Percentiles rank a stretch among this genome's conserved stretches.
Conservation (phyloP, 169 alveolate species). For the Plasmodium gallinaceum region DNA sequence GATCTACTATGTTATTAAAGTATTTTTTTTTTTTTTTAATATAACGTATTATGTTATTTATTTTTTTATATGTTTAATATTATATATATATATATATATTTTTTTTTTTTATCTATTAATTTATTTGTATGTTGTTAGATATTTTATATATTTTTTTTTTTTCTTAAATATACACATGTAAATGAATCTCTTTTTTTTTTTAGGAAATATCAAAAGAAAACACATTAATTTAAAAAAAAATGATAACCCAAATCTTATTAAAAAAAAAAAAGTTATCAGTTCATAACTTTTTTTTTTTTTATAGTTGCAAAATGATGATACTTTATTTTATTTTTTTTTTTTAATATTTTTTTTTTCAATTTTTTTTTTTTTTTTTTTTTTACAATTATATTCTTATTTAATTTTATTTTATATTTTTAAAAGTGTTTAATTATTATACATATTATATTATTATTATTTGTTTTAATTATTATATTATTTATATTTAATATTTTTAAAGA, state of each 20-base stretch:
- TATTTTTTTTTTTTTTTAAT: too few species aligned
- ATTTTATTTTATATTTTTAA: background rate
- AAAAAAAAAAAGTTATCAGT: background rate
- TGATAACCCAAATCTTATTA: background rate
- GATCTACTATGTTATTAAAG: too few species aligned
- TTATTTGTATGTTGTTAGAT: background rate
- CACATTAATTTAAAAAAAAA: slow-evolving; percentile 51
- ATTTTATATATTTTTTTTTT: background rate
- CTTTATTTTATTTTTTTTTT: background rate
- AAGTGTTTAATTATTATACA: background rate
- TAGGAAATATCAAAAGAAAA: slow-evolving; percentile 40
- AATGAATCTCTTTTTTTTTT: slow-evolving; percentile 4
- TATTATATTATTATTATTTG: too few species aligned
- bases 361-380: background rate
- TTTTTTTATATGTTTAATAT: too few species aligned
- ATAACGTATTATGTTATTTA: too few species aligned
- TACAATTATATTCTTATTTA: background rate
- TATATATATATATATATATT: slow-evolving; percentile 6
- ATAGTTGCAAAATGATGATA: background rate
- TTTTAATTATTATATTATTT: too few species aligned
- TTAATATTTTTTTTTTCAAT: background rate
- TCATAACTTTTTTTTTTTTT: background rate
- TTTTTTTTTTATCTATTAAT: background rate
- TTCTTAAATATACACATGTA: background rate
- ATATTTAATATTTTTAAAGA: too few species aligned